Percentiles rank a stretch among this genome's conserved stretches.
Evolutionary conservation across 2,329 filamentous ascomycete genomes (phyloP).

Genomic region (Domatiomyces globalis): DNA sequence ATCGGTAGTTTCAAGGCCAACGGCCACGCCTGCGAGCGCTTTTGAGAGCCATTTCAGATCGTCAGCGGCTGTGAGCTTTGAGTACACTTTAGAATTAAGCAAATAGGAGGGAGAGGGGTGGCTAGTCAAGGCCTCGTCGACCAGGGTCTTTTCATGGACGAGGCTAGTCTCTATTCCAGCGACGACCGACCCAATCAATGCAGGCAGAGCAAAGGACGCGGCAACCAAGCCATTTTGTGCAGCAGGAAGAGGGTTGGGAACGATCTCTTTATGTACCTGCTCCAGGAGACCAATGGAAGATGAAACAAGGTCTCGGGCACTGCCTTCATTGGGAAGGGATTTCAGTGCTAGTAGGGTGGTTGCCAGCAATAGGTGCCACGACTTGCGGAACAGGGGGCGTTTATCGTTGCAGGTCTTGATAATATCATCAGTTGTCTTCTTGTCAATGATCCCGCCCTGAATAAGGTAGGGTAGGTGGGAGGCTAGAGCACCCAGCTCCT

Average conservation of each 20-base stretch:
- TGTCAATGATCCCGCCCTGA: conserved; percentile 48
- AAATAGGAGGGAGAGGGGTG: conserved; percentile 76
- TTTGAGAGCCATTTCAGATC: conserved; percentile 66
- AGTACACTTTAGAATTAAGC: conserved; percentile 70
- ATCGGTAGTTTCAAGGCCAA: conserved; percentile 38
- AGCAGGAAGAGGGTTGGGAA: conserved; percentile 61
- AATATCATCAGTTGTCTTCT: conserved; percentile 54
- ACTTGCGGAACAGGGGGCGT: conserved; percentile 57
- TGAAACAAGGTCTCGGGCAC: conserved; percentile 32
- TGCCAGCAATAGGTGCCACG: conserved; percentile 52
- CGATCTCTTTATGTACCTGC: conserved; percentile 62
- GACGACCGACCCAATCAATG: conserved; percentile 24
- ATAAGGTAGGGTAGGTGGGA: conserved; percentile 51
- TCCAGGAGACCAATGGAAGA: conserved; percentile 37
- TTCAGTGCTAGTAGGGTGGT: conserved; percentile 9
- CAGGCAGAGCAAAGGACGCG: conserved; percentile 47
- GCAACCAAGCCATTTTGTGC: conserved; percentile 72
- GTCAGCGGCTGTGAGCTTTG: conserved; percentile 58
- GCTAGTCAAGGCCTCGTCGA: conserved; percentile 49
- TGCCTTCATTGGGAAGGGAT: conserved; percentile 29
- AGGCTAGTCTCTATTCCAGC: conserved; percentile 3
- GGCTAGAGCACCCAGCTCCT: conserved; percentile 59
- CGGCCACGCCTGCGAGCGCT: conserved; percentile 50
- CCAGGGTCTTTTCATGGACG: conserved; percentile 21
- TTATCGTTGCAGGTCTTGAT: conserved; percentile 78